These are phyloP conservation scores for Paramecium octaurelia DNA, from an alignment of 73 alveolate species.

Conservation along the genomic window DNA sequence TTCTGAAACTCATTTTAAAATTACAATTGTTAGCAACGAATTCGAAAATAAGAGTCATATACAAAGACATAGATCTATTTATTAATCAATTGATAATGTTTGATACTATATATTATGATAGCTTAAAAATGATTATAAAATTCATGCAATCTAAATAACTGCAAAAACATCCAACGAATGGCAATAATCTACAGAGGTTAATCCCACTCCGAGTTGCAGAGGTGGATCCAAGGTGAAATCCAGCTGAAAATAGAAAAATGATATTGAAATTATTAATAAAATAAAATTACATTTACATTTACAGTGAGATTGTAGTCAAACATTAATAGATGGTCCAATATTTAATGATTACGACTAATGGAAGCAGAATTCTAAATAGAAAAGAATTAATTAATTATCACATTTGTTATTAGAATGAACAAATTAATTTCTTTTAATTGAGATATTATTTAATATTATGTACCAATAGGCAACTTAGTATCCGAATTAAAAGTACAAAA, in stretches of 20 bases:
- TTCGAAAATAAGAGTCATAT: background rate
- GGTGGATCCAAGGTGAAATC: slow-evolving; percentile 22
- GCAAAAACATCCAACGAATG: background rate
- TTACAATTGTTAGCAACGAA: background rate
- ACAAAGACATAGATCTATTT: slow-evolving; percentile 19
- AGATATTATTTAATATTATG: slow-evolving; percentile 4
- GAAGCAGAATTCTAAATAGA: background rate
- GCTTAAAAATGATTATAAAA: background rate
- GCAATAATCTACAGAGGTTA: background rate
- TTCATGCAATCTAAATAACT: slow-evolving; percentile 4
- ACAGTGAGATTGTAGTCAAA: background rate
- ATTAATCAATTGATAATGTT: background rate
- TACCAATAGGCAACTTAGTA: background rate
- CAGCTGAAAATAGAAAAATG: background rate
- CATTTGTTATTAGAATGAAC: background rate
- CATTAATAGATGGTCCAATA: background rate
- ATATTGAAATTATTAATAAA: background rate
- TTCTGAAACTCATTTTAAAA: slow-evolving; percentile 34
- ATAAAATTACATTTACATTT: background rate
- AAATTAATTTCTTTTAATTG: slow-evolving; percentile 15
- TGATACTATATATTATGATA: background rate
- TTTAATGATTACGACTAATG: background rate
- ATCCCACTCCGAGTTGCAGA: slow-evolving; percentile 21
- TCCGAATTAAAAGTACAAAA: slow-evolving; percentile 18
- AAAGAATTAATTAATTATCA: background rate